Evolutionary conservation across 1,284 basidiomycete genomes (phyloP), one percentile per base, ranked within the genome.

Genomic region (Trichosporon faecale): DNA sequence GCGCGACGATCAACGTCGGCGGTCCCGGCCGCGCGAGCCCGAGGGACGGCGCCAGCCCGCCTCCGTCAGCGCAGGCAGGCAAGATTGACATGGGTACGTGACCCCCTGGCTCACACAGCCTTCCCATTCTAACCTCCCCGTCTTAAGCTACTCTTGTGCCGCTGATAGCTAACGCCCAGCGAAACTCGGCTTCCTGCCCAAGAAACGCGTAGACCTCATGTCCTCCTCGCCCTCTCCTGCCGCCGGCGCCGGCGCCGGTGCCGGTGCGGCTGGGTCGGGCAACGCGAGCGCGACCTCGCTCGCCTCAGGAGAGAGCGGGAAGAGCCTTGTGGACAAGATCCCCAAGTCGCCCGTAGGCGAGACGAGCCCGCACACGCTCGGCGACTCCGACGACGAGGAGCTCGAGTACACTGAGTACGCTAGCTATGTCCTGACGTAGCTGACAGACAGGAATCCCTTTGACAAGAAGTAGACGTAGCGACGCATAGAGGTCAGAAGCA

Each of bases 121-220:
- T n/a, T n/a, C n/a, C n/a, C n/a, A n/a, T 31, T 44, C 9, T 63
- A 3, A n/a, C n/a, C n/a, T 16, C 4, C 44, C 5, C 40, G n/a
- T 66, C n/a, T n/a, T n/a, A n/a, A n/a, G n/a, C n/a, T n/a, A n/a
- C n/a, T 29, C 18, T 29, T 14, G 6, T 8, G 16, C 11, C 9
- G 18, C n/a, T 46, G 44, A 44, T 11, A 37, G 21, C 68, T 64
- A 21, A 66, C 65, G 33, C 5, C n/a, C 68, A 82, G 80, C 81
- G 65, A 84, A 83, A 73, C 78, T 84, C 40, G 83, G 83, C 23
- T 79, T 84, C 69, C 74, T 84, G 6, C 83, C 83, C 3, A 84
- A 84, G 76, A 82, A 82, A 69, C 74, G 76, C 52, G 83, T 84
- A 61, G 80, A 82, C 67, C 78, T 83, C 23, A 72, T 83, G 57